Evolutionary conservation across 345 rosid genomes (phyloP), one percentile per base, ranked within the genome.

Genomic region (Pistacia vera): DNA sequence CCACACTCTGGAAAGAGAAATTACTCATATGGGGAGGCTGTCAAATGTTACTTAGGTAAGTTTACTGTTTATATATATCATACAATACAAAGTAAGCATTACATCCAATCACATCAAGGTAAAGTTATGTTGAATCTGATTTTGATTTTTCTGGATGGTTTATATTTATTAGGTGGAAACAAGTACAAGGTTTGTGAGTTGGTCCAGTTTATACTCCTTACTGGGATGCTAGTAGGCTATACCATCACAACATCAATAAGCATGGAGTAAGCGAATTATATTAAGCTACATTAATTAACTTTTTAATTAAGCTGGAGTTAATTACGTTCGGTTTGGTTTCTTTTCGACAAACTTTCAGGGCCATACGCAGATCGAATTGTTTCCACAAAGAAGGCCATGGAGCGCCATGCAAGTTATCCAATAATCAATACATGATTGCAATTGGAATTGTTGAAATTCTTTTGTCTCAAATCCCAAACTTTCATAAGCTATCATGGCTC

Each of bases 311-410:
- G 62, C 62, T 20, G 30, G 62, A 20, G 11, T 30, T 58, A 41
- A 41, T 7, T 58, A 58, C 0, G 51, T 10, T 64, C 51, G 18
- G 5, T 13, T 30, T 17, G 0, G 16, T 35, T 22, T 16, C 0
- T 17, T 44, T 3, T 1, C 5, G 46, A 48, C 48, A 46, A 46
- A 0, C 1, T 63, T 2, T 11, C 13, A 88, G 89, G 86, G 89
- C 91, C 16, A 72, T 86, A 11, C 74, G 74, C 66, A 88, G 83
- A 80, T 89, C 97, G 2, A 89, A 86, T 63, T 92, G 97, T 77
- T 88, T 89, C 70, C 92, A 90, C 69, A 58, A 41, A 38, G 79
- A 81, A n/a, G 89, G 88, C 11, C 87, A 82, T 17, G 70, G 58
- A 2, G 76, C 85, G 64, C 80, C 87, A 7, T 89, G 97, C 86